Evolutionary conservation across 1,284 basidiomycete genomes (phyloP), one percentile per base, ranked within the genome.

Genomic region (Agaricales sp.): DNA sequence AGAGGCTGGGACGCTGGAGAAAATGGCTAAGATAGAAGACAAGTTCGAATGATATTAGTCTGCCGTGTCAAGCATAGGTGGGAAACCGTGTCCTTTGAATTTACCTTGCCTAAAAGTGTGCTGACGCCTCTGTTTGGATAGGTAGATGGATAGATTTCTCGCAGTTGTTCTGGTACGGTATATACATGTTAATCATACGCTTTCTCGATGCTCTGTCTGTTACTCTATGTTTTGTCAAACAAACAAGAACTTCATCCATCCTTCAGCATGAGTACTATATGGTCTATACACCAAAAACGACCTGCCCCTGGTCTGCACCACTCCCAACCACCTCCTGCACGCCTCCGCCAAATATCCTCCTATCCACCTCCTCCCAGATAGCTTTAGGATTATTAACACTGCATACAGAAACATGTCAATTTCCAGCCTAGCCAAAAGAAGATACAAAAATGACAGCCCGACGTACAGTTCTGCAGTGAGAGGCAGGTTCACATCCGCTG

Each of bases 1-100:
- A 61, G 69, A 90, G 45, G 90, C 84, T 16, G 80, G 87, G 51
- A 80, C 77, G 56, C 68, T 83, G 1, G 77, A 87, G 62, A 82
- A 87, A 55, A 66, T 87, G 19, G 76, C 80, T 24, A 55, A 62
- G 35, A 41, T 41, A 11, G 39, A 41, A 6, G 39, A 41, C 19
- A 8, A 41, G 6, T 20, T 41, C 4, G 39, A 41, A 14, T 30
- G 26, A 30, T 6, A 14, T 30, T 30, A 6, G 26, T 30, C 6
- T 30, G 26, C 14, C 26, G 6, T 14, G 6, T 14, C 14, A 30
- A 14, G 26, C 14, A 30, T 14, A n/a, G n/a, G n/a, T n/a, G n/a
- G 26, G 26, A 30, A 30, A 30, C 14, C 26, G 14, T 30, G 26
- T 14, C 14, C 26, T 30, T 6, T 30, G n/a, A n/a, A n/a, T n/a